These are phyloP conservation scores for Salix suchowensis DNA, from an alignment of 345 rosid species.

Conservation along the genomic window DNA sequence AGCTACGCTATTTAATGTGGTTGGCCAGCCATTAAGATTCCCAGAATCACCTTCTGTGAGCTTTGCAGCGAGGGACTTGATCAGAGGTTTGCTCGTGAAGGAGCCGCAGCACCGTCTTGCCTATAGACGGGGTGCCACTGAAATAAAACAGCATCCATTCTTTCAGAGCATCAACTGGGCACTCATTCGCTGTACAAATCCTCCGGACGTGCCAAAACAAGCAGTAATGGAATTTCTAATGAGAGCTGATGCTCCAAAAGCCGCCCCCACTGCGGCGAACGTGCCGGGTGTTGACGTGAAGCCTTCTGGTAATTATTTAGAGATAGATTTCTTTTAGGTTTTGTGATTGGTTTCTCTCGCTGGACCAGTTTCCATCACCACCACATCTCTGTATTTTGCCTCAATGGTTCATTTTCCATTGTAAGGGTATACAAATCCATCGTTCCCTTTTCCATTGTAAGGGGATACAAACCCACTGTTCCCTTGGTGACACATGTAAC, in stretches of 20 bases:
- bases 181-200: slow-evolving; percentile 27
- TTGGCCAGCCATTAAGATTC: slow-evolving; percentile 31
- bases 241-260: slow-evolving; percentile 16
- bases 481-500: slow-evolving; percentile 20
- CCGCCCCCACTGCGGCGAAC: slow-evolving; percentile 2
- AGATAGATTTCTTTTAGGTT: slow-evolving; percentile 47
- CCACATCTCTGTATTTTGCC: slow-evolving; percentile 9
- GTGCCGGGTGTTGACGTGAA: slow-evolving; percentile 36
- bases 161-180: slow-evolving; percentile 33
- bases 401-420: slow-evolving; percentile 24
- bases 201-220: slow-evolving; percentile 29
- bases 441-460: slow-evolving; percentile 15
- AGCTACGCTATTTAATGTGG: slow-evolving; percentile 31
- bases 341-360: slow-evolving; percentile 11
- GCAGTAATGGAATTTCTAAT: slow-evolving; percentile 21
- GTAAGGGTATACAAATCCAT: slow-evolving; percentile 5
- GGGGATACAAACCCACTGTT: slow-evolving; percentile 1
- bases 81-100: slow-evolving; percentile 33
- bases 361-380: slow-evolving; percentile 6
- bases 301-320: slow-evolving; percentile 45
- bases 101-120: slow-evolving; percentile 33
- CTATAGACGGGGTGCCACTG: slow-evolving; percentile 34
- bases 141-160: slow-evolving; percentile 33
- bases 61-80: slow-evolving; percentile 34
- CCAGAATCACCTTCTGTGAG: slow-evolving; percentile 30